Conservation (phyloP, 768 basidiomycete genomes). For the Russula compacta region DNA sequence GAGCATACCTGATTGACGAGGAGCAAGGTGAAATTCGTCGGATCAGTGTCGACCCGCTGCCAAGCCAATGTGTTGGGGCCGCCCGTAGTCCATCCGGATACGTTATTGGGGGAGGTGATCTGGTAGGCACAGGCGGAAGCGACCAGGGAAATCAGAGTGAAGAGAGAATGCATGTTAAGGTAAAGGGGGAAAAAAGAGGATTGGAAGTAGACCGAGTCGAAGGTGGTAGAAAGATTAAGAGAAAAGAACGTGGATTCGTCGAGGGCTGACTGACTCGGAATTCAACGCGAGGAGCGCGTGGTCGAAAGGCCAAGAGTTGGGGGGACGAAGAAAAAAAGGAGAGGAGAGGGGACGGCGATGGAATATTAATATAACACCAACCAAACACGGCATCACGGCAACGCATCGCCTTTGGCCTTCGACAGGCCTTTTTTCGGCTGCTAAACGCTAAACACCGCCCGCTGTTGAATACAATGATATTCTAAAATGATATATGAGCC, state of each 20-base stretch:
- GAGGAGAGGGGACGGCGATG: too few species aligned
- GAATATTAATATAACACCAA: too few species aligned
- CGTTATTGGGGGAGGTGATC: slow-evolving; percentile 32
- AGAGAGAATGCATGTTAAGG: slow-evolving; percentile 35
- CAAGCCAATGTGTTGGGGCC: slow-evolving; percentile 45
- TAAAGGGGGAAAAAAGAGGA: not conserved
- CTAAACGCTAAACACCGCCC: too few species aligned
- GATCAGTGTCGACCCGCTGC: slow-evolving; percentile 58
- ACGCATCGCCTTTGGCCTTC: not conserved
- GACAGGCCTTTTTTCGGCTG: too few species aligned
- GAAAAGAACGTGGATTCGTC: slow-evolving; percentile 14
- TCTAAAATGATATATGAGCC: too few species aligned
- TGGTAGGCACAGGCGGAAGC: slow-evolving; percentile 53
- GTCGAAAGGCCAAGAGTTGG: not conserved
- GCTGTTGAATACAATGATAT: too few species aligned
- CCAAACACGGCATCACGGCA: not conserved
- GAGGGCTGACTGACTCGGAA: not conserved
- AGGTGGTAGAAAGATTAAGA: not conserved
- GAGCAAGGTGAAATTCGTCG: slow-evolving; percentile 56
- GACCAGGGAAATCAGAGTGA: slow-evolving; percentile 37
- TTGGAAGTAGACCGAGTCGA: not conserved
- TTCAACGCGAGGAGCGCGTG: not conserved
- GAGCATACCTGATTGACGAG: slow-evolving; percentile 52
- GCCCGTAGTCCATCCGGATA: slow-evolving; percentile 49
- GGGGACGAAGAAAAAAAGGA: too few species aligned